Evolutionary conservation across 73 alveolate species (phyloP).

Genomic region (Tetrahymena borealis): DNA sequence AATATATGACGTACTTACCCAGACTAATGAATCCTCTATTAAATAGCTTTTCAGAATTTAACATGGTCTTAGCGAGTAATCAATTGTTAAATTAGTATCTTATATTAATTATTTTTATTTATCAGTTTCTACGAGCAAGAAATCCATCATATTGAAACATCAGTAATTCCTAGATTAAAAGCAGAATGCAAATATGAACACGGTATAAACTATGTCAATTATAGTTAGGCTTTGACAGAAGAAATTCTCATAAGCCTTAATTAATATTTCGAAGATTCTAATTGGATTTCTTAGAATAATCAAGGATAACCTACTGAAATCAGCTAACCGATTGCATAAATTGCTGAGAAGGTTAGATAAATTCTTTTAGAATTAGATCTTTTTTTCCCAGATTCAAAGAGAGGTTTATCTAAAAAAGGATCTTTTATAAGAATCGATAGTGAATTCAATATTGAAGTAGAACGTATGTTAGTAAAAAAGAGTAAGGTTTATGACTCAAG

Average conservation of each 20-base stretch:
- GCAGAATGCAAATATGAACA: not conserved
- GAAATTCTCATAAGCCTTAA: not conserved
- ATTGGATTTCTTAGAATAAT: not conserved
- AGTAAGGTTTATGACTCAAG: conserved; percentile 9
- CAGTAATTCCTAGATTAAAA: not conserved
- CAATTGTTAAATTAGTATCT: not conserved
- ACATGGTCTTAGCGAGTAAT: not conserved
- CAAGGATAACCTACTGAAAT: not conserved
- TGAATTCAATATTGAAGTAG: conserved; percentile 8
- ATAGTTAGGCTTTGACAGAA: not conserved
- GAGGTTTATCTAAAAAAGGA: conserved; percentile 18
- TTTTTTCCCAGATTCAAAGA: conserved; percentile 31
- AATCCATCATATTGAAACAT: not conserved
- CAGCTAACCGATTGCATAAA: not conserved
- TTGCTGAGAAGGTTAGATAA: not conserved
- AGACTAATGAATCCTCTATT: not conserved
- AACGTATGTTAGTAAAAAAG: conserved; percentile 7
- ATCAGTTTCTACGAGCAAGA: not conserved
- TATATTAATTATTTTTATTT: not conserved
- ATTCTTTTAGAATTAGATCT: conserved; percentile 9
- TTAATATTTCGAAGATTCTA: not conserved
- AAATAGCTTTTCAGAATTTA: not conserved
- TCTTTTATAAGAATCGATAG: conserved; percentile 4
- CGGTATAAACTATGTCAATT: not conserved
- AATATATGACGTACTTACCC: not conserved